Conservation (phyloP, 352 stramenopile species). For the Peronospora tabacina region DNA sequence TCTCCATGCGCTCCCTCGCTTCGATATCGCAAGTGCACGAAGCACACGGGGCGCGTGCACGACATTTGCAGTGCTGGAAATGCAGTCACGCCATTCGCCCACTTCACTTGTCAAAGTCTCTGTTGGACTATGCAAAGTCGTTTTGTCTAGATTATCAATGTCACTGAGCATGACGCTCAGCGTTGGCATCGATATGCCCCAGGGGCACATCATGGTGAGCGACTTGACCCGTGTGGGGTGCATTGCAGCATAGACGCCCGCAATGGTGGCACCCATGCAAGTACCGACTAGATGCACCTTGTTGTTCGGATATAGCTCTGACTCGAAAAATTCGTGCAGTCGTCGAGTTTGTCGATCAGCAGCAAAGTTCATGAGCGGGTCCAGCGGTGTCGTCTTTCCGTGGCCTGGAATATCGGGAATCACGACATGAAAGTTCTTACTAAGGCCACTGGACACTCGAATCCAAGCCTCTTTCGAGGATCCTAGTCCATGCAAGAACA, state of each 20-base stretch:
- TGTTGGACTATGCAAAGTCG: slow-evolving; percentile 46
- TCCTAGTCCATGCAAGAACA: slow-evolving; percentile 62
- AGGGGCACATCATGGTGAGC: slow-evolving; percentile 57
- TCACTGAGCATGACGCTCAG: slow-evolving; percentile 46
- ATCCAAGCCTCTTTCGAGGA: slow-evolving; percentile 61
- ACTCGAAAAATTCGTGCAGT: slow-evolving; percentile 54
- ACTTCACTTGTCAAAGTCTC: slow-evolving; percentile 36
- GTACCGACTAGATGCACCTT: slow-evolving; percentile 62
- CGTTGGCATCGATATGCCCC: slow-evolving; percentile 52
- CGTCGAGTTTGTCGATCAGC: slow-evolving; percentile 41
- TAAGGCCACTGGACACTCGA: slow-evolving; percentile 33
- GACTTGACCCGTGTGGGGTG: slow-evolving; percentile 48
- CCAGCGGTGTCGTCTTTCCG: slow-evolving; percentile 42
- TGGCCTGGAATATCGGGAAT: slow-evolving; percentile 61
- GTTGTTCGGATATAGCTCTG: slow-evolving; percentile 35
- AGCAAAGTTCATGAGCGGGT: slow-evolving; percentile 38
- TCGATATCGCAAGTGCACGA: slow-evolving; percentile 20
- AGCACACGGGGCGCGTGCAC: slow-evolving; percentile 26
- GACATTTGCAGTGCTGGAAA: slow-evolving; percentile 21
- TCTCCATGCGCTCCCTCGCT: slow-evolving; percentile 20
- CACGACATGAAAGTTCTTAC: slow-evolving; percentile 41
- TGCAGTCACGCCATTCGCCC: slow-evolving; percentile 19
- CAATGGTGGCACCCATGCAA: slow-evolving; percentile 66
- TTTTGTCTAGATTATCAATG: slow-evolving; percentile 41
- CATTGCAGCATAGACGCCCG: slow-evolving; percentile 54